Percentiles rank a stretch among this genome's conserved stretches.
Conservation (phyloP, 2,329 filamentous ascomycete genomes). For the Nemania bipapillata region DNA sequence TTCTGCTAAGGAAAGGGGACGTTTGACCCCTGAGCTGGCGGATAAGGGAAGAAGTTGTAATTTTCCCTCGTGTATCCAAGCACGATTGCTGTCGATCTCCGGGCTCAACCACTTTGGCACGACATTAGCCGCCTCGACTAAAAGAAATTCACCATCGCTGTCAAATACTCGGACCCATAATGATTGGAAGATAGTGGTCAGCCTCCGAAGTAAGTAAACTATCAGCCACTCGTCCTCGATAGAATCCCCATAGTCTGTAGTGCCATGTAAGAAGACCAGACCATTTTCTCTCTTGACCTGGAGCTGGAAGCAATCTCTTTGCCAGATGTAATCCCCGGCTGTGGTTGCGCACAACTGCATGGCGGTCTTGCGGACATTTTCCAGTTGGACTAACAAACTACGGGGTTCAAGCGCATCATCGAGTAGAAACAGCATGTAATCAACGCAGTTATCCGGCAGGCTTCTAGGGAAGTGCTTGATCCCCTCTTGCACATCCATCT, state of each 20-base stretch:
- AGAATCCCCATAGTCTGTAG: constrained; percentile 90
- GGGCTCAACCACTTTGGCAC: constrained; percentile 92
- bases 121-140: constrained; percentile 90
- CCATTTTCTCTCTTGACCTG: constrained; percentile 69
- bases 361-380: constrained; percentile 76
- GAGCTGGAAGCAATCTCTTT: constrained; percentile 82
- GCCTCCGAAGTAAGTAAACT: constrained; percentile 84
- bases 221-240: constrained; percentile 98
- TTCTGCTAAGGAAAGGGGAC: constrained; percentile 68
- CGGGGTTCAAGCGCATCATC: constrained; percentile 66
- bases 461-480: constrained; percentile 52
- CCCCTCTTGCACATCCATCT: constrained; percentile 44
- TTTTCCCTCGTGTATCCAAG: constrained; percentile 85
- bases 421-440: constrained; percentile 82
- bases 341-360: constrained; percentile 69
- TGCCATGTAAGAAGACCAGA: constrained; percentile 74
- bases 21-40: constrained; percentile 52
- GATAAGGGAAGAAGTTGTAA: constrained; percentile 76
- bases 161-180: constrained; percentile 87
- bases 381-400: constrained; percentile 72
- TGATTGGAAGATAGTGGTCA: constrained; percentile 76
- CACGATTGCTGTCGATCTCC: constrained; percentile 84
- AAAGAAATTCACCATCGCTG: constrained; percentile 91
- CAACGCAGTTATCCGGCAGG: constrained; percentile 84
- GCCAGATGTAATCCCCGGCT: constrained; percentile 93